Evolutionary conservation across 75 land plant genomes (phyloP).

Genomic region (Larix kaempferi): DNA sequence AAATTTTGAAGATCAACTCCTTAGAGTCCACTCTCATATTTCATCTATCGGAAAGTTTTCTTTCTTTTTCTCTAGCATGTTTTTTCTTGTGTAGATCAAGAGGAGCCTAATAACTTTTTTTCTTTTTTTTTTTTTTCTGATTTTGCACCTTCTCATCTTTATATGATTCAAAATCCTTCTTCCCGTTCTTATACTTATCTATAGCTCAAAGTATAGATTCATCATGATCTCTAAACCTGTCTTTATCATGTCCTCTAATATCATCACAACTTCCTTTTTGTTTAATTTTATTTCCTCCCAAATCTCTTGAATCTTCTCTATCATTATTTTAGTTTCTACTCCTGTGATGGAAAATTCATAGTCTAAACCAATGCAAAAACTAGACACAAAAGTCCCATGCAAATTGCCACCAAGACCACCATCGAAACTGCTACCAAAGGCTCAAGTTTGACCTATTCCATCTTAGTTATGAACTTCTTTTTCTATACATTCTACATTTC

Average conservation of each 20-base stretch:
- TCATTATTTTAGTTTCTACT: slow-evolving; percentile 19
- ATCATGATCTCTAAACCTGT: slow-evolving; percentile 13
- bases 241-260: slow-evolving; percentile 9
- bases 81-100: slow-evolving; percentile 20
- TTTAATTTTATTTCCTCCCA: slow-evolving; percentile 22
- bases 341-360: too few relatives aligned
- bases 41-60: too few relatives aligned
- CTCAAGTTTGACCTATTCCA: too few relatives aligned
- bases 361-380: too few relatives aligned
- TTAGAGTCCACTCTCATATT: too few relatives aligned
- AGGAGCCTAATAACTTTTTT: too few relatives aligned
- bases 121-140: slow-evolving; percentile 18
- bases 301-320: slow-evolving; percentile 19
- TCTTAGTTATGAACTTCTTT: too few relatives aligned
- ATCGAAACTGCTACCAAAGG: too few relatives aligned
- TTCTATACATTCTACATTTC: too few relatives aligned
- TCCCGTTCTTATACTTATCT: slow-evolving; percentile 13
- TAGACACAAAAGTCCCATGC: too few relatives aligned
- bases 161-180: slow-evolving; percentile 17
- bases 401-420: too few relatives aligned
- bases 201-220: slow-evolving; percentile 1
- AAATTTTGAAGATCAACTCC: too few relatives aligned
- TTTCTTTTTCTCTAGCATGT: slow-evolving; percentile 16
- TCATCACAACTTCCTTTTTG: slow-evolving; percentile 16
- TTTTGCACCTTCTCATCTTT: slow-evolving; percentile 23